A percentile compares a stretch with the other conserved stretches of the same genome.
Conservation (phyloP, 2,329 filamentous ascomycete genomes). For the Verticillium albo-atrum region DNA sequence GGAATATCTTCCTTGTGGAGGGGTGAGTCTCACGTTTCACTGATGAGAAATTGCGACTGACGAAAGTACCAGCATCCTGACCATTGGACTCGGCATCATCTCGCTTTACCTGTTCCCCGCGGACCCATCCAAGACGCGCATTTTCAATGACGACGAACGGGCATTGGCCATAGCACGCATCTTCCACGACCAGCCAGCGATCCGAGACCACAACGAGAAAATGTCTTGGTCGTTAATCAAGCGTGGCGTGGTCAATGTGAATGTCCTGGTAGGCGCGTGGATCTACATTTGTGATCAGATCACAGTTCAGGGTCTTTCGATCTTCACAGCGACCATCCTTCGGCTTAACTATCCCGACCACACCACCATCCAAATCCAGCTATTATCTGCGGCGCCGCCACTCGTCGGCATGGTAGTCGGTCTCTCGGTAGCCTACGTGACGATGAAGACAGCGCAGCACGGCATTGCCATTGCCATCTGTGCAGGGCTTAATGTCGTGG, state of each 20-base stretch:
- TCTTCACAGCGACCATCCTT: slow-evolving; percentile 64
- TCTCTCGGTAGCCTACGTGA: slow-evolving; percentile 18
- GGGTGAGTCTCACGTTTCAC: slow-evolving; percentile 3
- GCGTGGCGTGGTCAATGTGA: slow-evolving; percentile 16
- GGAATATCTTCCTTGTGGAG: slow-evolving; percentile 49
- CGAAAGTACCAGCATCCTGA: slow-evolving; percentile 45
- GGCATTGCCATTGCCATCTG: slow-evolving; percentile 18
- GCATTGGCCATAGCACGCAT: slow-evolving; percentile 60
- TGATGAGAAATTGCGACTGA: not conserved
- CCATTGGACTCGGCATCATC: slow-evolving; percentile 46
- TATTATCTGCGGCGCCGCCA: slow-evolving; percentile 18
- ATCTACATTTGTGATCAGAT: slow-evolving; percentile 26
- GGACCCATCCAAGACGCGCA: slow-evolving; percentile 14
- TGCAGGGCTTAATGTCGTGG: slow-evolving; percentile 16
- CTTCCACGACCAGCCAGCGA: slow-evolving; percentile 36
- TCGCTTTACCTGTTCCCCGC: slow-evolving; percentile 19
- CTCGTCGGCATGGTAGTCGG: slow-evolving; percentile 18
- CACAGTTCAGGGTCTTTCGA: slow-evolving; percentile 62
- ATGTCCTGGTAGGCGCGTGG: slow-evolving; percentile 20
- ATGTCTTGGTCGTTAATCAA: slow-evolving; percentile 13
- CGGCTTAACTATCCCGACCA: slow-evolving; percentile 22
- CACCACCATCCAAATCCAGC: slow-evolving; percentile 18
- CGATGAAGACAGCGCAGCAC: slow-evolving; percentile 20
- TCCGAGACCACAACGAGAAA: slow-evolving; percentile 15
- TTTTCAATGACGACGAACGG: slow-evolving; percentile 54